phyloP scores from a whole-genome alignment of 2,329 filamentous ascomycete species.

The Aspergillus japonicus region DNA sequence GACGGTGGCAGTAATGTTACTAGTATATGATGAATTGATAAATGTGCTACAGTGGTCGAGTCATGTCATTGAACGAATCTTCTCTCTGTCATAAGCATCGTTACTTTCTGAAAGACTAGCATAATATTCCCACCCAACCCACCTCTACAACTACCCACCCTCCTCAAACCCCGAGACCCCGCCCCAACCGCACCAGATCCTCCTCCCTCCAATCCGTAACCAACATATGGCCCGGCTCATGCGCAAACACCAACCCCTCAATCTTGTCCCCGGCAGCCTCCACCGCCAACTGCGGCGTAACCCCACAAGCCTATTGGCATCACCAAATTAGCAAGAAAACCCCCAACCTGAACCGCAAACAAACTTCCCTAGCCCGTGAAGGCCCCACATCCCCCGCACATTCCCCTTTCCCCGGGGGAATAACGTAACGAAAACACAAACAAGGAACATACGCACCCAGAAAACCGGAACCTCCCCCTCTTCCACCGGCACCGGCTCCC shows the following conservation, averaged over 20 bases:
- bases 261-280: slow-evolving; percentile 51
- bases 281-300: slow-evolving; percentile 65
- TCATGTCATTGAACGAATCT: too few species aligned
- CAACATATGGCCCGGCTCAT: slow-evolving; percentile 64
- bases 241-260: slow-evolving; percentile 58
- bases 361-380: background rate
- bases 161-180: background rate
- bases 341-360: too few species aligned
- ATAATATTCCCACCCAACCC: too few species aligned
- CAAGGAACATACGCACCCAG: slow-evolving; percentile 24
- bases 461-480: slow-evolving; percentile 41
- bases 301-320: slow-evolving; percentile 64
- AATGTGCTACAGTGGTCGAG: too few species aligned
- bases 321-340: background rate
- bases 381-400: too few species aligned
- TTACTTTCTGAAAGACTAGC: too few species aligned
- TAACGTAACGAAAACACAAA: too few species aligned
- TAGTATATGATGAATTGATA: too few species aligned
- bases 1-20: too few species aligned
- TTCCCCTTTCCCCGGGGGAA: too few species aligned
- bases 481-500: slow-evolving; percentile 46
- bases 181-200: slow-evolving; percentile 31
- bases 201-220: slow-evolving; percentile 53
- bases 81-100: too few species aligned
- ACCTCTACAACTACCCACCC: background rate